Evolutionary conservation across 306 rosid species (phyloP), one percentile per base, ranked within the genome.

Genomic region (Astragalus membranaceus): DNA sequence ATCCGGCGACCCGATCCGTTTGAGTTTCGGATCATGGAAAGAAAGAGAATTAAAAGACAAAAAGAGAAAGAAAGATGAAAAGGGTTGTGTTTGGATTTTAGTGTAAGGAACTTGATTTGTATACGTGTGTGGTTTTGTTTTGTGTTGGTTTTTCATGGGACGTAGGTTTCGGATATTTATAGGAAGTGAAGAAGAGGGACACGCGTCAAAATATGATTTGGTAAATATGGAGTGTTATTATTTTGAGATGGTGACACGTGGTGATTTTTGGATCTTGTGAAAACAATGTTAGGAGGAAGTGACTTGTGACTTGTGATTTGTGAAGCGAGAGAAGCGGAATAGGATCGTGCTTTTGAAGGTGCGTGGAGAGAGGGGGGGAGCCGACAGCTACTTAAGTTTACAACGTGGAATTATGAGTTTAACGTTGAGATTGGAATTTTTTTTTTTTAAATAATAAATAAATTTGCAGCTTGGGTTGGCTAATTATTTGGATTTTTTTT

Each of bases 1-100:
- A 83, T 42, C 88, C 96, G 94, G 73, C 98, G 98, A 70, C 11
- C 77, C 35, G 82, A 82, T 16, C 73, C 85, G n/a, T 46, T 74
- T 11, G 15, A 30, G 9, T 15, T 76, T 4, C 10, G 74, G 74
- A 78, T 81, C 98, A 93, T 92, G 63, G 76, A 69, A 47, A 16
- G 10, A 15, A n/a, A 12, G 4, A 37, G 39, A 10, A 47, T 1
- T 1, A 26, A 2, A 26, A 26, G 30, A 26, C 3, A 26, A 26
- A 3, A 26, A 26, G 23, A 20, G 23, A 10, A 5, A 8, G n/a
- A 9, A 39, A 4, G 16, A 39, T 5, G 20, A 37, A 49, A 72
- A 55, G 62, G 37, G 17, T 58, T 23, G 58, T 4, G 41, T 64
- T 62, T 61, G 69, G 77, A 30, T 1, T 77, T 75, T 74, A 51